Base-by-base conservation (phyloP, 371 early-diverging fungal species). In the Nematocida major region DNA sequence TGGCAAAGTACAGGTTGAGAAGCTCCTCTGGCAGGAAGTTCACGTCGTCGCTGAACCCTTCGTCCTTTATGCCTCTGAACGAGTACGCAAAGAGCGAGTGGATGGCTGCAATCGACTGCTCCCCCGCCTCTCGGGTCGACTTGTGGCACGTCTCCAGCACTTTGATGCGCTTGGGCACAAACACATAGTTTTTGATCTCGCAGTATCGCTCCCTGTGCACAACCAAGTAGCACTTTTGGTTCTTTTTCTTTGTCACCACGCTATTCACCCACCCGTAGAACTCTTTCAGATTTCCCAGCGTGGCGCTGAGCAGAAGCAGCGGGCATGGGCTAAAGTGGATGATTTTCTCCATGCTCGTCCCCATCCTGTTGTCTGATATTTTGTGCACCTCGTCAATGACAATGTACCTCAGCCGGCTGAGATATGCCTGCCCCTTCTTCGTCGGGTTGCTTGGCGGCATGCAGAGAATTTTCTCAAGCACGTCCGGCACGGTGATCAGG, bases 301-400 rank as follows among this genome's bases (percentile, higher is more conserved):
- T 88, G 26, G 88, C 88, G 34, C 84, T 83, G 7, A 88, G 80
- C 0, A 86, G 84, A 43, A 88, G 82, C 22, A 88, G 78, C 3
- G 88, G 86, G 62, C 85, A 83, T 22, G 83, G 83, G 18, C 83
- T 69, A 18, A 87, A 61, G 59, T 87, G 81, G 9, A 88, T 68
- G 40, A 86, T 80, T 62, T 86, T 84, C 79, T 88, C 88, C 81
- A 87, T 86, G 53, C 81, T 57, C 18, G 67, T 36, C 26, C 88
- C 88, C 65, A 82, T 82, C 36, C 80, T 81, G 48, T 79, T 69
- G 57, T 84, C 82, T 24, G 80, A 80, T 24, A 88, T 87, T 63
- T 81, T 83, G 66, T 88, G 87, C 36, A 88, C 84, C 69, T 88
- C 88, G 76, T 88, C 88, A 67, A 88, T 83, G 47, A 88, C 86